Conservation (phyloP, 768 basidiomycete species). For the Lentinula boryana region DNA sequence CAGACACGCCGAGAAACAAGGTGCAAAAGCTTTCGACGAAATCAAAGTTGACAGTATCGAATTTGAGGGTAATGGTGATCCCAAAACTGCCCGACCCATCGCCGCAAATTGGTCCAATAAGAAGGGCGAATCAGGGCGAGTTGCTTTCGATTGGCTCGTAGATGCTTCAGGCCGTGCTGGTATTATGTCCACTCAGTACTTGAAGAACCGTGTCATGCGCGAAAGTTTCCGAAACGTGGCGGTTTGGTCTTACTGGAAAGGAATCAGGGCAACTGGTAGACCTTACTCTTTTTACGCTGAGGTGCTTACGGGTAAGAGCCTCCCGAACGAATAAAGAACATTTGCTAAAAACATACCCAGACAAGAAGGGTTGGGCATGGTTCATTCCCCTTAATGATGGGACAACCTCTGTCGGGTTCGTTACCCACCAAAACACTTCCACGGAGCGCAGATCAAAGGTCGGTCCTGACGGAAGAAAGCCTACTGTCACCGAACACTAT, state of each 20-base stretch:
- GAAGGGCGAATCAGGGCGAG: conserved; percentile 30
- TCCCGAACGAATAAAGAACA: conserved; percentile 33
- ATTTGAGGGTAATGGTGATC: conserved; percentile 30
- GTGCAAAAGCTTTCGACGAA: conserved; percentile 47
- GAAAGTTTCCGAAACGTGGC: conserved; percentile 67
- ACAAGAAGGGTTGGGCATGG: conserved; percentile 72
- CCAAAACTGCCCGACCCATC: conserved; percentile 27
- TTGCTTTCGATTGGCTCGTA: conserved; percentile 62
- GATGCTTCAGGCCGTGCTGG: conserved; percentile 73
- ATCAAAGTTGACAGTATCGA: conserved; percentile 45
- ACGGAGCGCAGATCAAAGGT: conserved; percentile 24
- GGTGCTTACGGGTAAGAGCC: conserved; percentile 46
- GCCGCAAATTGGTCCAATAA: conserved; percentile 41
- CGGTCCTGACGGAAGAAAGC: conserved; percentile 19
- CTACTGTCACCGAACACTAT: conserved; percentile 14
- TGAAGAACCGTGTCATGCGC: conserved; percentile 66
- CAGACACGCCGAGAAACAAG: conserved; percentile 47
- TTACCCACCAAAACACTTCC: conserved; percentile 50
- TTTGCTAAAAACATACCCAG: conserved; percentile 23
- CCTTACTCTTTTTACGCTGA: conserved; percentile 30
- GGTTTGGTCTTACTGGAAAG: conserved; percentile 72
- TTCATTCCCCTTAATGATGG: conserved; percentile 63
- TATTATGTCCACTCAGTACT: conserved; percentile 60
- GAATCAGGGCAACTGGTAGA: conserved; percentile 39
- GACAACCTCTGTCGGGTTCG: conserved; percentile 60